Percentiles rank a stretch among this genome's conserved stretches.
phyloP scores from a whole-genome alignment of 108 stramenopile species.

The Nitzschia sp. region DNA sequence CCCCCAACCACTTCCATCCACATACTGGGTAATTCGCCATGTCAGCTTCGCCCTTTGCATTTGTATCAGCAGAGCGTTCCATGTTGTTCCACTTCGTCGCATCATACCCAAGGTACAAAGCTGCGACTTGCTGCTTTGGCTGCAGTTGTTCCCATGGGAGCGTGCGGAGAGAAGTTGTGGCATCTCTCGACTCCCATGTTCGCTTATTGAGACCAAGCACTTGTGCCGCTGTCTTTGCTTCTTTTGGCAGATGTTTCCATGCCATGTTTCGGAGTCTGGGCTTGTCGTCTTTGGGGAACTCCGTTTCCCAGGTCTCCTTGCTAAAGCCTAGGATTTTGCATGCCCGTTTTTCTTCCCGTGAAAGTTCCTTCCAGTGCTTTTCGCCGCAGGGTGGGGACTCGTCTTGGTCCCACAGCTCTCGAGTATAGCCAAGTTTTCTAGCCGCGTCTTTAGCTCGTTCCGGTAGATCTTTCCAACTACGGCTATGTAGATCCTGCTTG shows the following conservation, averaged over 20 bases:
- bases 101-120: no score
- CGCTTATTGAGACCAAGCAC: no score
- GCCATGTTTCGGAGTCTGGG: no score
- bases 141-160: no score
- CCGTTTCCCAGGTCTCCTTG: not conserved
- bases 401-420: not conserved
- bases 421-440: slow-evolving; percentile 1
- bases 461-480: not conserved
- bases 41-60: no score
- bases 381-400: not conserved
- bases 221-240: not conserved
- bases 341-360: not conserved
- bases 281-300: not conserved
- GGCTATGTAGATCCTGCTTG: not conserved
- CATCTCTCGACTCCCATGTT: no score
- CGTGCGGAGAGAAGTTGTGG: no score
- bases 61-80: no score
- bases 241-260: not conserved
- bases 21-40: no score
- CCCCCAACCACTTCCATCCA: no score
- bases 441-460: not conserved
- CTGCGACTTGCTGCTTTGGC: no score
- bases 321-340: not conserved
- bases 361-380: not conserved
- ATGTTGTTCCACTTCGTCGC: no score